phyloP scores from a whole-genome alignment of 805 yeast species.

The Diddensiella transvaalensis region DNA sequence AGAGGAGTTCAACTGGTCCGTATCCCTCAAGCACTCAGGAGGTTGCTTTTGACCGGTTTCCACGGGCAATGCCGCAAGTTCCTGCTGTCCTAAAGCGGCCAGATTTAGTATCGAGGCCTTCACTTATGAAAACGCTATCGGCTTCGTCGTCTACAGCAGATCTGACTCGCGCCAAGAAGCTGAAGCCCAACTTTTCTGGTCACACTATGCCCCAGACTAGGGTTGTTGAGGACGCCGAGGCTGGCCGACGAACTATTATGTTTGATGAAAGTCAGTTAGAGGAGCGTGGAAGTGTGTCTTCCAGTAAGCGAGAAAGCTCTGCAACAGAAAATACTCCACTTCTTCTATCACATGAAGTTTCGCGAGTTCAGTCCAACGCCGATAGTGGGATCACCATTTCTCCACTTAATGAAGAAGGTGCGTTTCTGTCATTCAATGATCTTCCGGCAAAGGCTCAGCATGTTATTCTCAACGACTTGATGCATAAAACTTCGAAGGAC shows the following conservation, averaged over 20 bases:
- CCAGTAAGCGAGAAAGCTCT: slow-evolving; percentile 8
- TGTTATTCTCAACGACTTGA: slow-evolving; percentile 78
- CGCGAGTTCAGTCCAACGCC: background rate
- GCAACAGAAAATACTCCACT: background rate
- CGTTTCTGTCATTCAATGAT: slow-evolving; percentile 62
- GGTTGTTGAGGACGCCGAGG: slow-evolving; percentile 31
- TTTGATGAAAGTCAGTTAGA: slow-evolving; percentile 18
- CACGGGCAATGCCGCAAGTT: background rate
- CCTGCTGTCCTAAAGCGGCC: background rate
- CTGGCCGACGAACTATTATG: slow-evolving; percentile 26
- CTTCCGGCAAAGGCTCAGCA: slow-evolving; percentile 93
- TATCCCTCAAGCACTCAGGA: background rate
- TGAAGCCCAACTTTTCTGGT: slow-evolving; percentile 33
- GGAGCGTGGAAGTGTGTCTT: slow-evolving; percentile 7
- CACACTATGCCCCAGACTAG: slow-evolving; percentile 31
- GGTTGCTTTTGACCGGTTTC: background rate
- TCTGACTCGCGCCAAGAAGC: slow-evolving; percentile 19
- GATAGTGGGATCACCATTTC: background rate
- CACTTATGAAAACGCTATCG: slow-evolving; percentile 26
- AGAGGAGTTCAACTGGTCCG: background rate
- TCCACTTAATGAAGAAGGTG: background rate
- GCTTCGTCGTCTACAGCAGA: slow-evolving; percentile 15
- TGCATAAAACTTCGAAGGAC: slow-evolving; percentile 57
- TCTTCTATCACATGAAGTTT: background rate
- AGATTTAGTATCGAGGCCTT: slow-evolving; percentile 6